A percentile compares a stretch with the other conserved stretches of the same genome.
These are phyloP conservation scores for Fusarium mexicanum DNA, from an alignment of 2,329 filamentous ascomycete genomes.

Conservation along the genomic window DNA sequence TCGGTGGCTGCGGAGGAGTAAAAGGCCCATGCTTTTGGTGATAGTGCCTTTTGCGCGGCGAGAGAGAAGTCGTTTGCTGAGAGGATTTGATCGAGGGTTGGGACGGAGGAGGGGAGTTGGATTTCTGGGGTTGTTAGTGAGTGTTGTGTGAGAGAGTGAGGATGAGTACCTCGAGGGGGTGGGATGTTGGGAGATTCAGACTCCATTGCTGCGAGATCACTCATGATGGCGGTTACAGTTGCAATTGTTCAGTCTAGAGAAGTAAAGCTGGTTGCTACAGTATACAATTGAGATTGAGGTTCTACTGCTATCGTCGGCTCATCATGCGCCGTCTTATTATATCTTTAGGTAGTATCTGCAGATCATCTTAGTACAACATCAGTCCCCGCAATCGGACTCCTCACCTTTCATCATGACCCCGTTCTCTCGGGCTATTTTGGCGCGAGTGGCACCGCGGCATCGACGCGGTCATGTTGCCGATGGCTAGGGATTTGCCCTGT, in stretches of 20 bases:
- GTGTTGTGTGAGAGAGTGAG: not conserved
- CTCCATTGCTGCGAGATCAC: slow-evolving; percentile 43
- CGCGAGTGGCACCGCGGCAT: slow-evolving; percentile 11
- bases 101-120: slow-evolving; percentile 24
- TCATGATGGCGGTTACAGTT: slow-evolving; percentile 24
- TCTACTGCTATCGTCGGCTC: not conserved
- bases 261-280: not conserved
- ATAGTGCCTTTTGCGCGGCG: slow-evolving; percentile 64
- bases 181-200: slow-evolving; percentile 41
- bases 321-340: slow-evolving; percentile 1
- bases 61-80: slow-evolving; percentile 65
- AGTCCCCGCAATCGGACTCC: slow-evolving; percentile 33
- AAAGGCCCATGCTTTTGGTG: slow-evolving; percentile 75
- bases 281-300: not conserved
- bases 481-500: accelerated
- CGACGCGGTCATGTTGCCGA: slow-evolving; percentile 14
- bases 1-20: slow-evolving; percentile 73
- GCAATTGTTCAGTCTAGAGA: not conserved
- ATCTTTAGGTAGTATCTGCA: not conserved
- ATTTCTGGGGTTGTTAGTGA: slow-evolving; percentile 16
- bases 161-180: slow-evolving; percentile 32
- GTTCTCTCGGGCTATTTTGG: slow-evolving; percentile 20
- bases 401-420: slow-evolving; percentile 12
- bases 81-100: slow-evolving; percentile 37
- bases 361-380: not conserved